phyloP scores from a whole-genome alignment of 108 stramenopile species.

The Seminavis robusta region DNA sequence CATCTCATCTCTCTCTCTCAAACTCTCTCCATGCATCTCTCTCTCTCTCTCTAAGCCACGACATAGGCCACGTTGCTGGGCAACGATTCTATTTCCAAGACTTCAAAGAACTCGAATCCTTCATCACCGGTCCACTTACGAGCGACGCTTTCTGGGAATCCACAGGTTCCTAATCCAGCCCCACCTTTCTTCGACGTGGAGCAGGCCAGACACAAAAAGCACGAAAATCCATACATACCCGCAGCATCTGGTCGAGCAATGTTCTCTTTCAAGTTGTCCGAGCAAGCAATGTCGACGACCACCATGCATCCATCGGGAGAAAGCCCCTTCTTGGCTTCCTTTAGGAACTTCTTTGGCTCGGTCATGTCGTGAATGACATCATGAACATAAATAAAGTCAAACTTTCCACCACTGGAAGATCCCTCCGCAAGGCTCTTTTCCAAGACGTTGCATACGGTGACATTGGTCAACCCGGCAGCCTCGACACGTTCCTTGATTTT shows the following conservation, averaged over 20 bases:
- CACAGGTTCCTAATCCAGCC: constrained; percentile 11
- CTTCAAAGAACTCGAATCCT: too few species aligned
- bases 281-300: constrained; percentile 14
- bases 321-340: constrained; percentile 6
- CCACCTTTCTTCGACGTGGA: constrained; percentile 3
- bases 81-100: too few species aligned
- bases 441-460: constrained; percentile 14
- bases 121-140: constrained; percentile 4
- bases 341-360: constrained; percentile 7
- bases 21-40: too few species aligned
- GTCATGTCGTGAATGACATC: constrained; percentile 22
- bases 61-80: too few species aligned
- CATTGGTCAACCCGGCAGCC: constrained; percentile 2
- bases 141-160: constrained; percentile 2
- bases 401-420: background rate
- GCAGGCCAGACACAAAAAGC: constrained; percentile 11
- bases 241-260: background rate
- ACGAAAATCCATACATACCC: constrained; percentile 15
- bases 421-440: constrained; percentile 2
- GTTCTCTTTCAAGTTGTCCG: constrained; percentile 1
- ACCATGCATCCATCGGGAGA: constrained; percentile 7
- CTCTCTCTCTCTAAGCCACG: too few species aligned
- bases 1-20: too few species aligned
- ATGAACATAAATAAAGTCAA: constrained; percentile 13
- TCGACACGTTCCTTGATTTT: constrained; percentile 4